phyloP scores from a whole-genome alignment of 768 basidiomycete genomes.

The Pluteus cervinus region DNA sequence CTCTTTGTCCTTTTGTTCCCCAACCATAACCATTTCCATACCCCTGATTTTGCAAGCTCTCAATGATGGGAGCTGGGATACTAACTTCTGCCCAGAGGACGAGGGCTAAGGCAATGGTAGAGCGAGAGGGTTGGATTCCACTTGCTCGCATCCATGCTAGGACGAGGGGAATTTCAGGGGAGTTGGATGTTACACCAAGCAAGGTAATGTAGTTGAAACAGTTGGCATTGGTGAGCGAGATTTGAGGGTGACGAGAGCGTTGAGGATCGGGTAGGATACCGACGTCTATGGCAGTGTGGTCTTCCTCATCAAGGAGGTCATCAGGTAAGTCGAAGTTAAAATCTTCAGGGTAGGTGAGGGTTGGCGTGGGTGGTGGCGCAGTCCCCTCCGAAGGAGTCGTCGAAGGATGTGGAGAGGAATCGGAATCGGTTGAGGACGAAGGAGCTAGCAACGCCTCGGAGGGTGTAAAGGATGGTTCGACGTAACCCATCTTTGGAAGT shows the following conservation, averaged over 20 bases:
- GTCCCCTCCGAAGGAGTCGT: background rate
- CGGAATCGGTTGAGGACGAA: too few species aligned
- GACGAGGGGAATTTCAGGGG: slow-evolving; percentile 56
- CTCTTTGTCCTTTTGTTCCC: slow-evolving; percentile 24
- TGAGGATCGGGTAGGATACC: slow-evolving; percentile 10
- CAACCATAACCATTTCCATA: too few species aligned
- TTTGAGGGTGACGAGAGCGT: slow-evolving; percentile 17
- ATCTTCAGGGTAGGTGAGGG: slow-evolving; percentile 9
- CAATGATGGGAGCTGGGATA: slow-evolving; percentile 52
- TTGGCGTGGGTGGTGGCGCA: slow-evolving; percentile 5
- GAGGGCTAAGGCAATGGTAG: slow-evolving; percentile 55
- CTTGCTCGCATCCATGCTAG: slow-evolving; percentile 73
- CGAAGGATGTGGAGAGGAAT: too few species aligned
- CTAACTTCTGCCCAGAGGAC: slow-evolving; percentile 72
- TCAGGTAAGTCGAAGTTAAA: slow-evolving; percentile 17
- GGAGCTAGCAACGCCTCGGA: too few species aligned
- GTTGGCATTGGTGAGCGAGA: slow-evolving; percentile 41
- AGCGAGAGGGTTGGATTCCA: slow-evolving; percentile 41
- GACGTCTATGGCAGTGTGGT: slow-evolving; percentile 18
- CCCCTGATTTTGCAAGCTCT: too few species aligned
- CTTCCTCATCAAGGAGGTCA: slow-evolving; percentile 14
- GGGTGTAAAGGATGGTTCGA: too few species aligned
- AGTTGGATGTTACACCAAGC: slow-evolving; percentile 42
- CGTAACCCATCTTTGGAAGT: slow-evolving; percentile 8
- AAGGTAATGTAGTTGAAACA: slow-evolving; percentile 59